These are phyloP conservation scores for Pyrenopolyporus hunteri DNA, from an alignment of 495 filamentous ascomycete species.

Conservation along the genomic window DNA sequence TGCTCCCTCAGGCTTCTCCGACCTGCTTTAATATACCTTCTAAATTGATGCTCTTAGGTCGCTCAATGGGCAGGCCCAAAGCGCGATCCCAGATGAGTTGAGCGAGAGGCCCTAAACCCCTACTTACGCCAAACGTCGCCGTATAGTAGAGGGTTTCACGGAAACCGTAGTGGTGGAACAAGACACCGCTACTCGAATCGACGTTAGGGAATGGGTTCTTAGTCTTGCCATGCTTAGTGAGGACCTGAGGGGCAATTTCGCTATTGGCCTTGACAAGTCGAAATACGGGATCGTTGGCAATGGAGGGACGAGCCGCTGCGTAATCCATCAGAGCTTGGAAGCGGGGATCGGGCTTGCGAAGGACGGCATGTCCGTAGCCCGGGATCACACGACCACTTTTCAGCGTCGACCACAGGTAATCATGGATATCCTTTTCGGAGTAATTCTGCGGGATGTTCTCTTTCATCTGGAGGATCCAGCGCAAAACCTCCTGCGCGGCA, in stretches of 20 bases:
- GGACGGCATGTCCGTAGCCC: slow-evolving; percentile 97
- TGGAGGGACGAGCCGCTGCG: slow-evolving; percentile 80
- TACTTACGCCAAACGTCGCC: slow-evolving; percentile 91
- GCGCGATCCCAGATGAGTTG: slow-evolving; percentile 97
- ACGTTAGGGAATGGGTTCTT: slow-evolving; percentile 99
- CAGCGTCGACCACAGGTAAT: slow-evolving; percentile 91
- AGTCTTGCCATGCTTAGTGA: slow-evolving; percentile 96
- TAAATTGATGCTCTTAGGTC: slow-evolving; percentile 96
- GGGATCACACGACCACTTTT: slow-evolving; percentile 94
- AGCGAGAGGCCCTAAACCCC: slow-evolving; percentile 88
- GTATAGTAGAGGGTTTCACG: slow-evolving; percentile 97
- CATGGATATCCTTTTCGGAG: slow-evolving; percentile 76
- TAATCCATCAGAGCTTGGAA: slow-evolving; percentile 98
- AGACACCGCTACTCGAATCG: slow-evolving; percentile 85
- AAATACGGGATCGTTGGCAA: slow-evolving; percentile 87
- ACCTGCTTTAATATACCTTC: slow-evolving; percentile 73
- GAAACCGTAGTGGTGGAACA: slow-evolving; percentile 98
- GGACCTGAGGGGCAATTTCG: slow-evolving; percentile 76
- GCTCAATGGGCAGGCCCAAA: slow-evolving; percentile 93
- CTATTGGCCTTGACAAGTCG: slow-evolving; percentile 88
- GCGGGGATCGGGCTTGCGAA: slow-evolving; percentile 94
- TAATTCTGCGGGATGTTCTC: slow-evolving; percentile 78
- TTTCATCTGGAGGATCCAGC: slow-evolving; percentile 96
- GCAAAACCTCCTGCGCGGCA: slow-evolving; percentile 94
- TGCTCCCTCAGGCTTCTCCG: slow-evolving; percentile 40